Base-by-base conservation (phyloP, 176 grass and related monocot species). In the Carex parvula region DNA sequence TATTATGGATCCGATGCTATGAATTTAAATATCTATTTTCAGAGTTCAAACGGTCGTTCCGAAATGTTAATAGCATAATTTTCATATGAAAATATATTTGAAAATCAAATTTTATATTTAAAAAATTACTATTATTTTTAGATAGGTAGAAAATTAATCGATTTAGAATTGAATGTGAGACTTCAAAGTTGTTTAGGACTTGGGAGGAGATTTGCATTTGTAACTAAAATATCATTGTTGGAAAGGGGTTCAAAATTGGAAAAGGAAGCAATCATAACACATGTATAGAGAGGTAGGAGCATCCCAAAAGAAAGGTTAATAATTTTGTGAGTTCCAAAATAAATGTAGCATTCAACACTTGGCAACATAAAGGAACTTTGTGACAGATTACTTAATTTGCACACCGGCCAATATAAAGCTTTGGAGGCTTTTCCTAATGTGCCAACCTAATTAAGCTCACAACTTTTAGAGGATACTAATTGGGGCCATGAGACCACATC, bases 281-380 rank as follows among this genome's bases (percentile, higher is more conserved):
- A 60, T 50, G 46, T 12, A 11, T 18, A 60, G 58, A n/a, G 17
- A 18, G 18, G n/a, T 8, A 18, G 16, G 30, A 70, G 66, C 66
- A 70, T 42, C 35, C 16, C 66, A 39, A 70, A 70, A 70, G 66
- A 2, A 11, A 39, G 2, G 32, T 33, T 7, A 8, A 42, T 42
- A 70, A 70, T 37, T 69, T 70, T 70, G 4, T 42, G 66, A 70
- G 66, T 70, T 70, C 66, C 66, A 42, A 70, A 41, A 70, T 70
- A 2, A 17, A 4, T 70, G 66, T 70, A 70, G 66, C 32, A 16
- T 70, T 70, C 30, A 70, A 70, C 66, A 70, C 33, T 70, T 70
- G 66, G 66, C 66, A 70, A 70, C 17, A 6, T 10, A 70, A 70
- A 70, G 66, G 66, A 41, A 41, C 16, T 42, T 70, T 70, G 35